Percentiles rank a stretch among this genome's conserved stretches.
Evolutionary conservation across 345 rosid genomes (phyloP).

Genomic region (Eucalyptus urophylla): DNA sequence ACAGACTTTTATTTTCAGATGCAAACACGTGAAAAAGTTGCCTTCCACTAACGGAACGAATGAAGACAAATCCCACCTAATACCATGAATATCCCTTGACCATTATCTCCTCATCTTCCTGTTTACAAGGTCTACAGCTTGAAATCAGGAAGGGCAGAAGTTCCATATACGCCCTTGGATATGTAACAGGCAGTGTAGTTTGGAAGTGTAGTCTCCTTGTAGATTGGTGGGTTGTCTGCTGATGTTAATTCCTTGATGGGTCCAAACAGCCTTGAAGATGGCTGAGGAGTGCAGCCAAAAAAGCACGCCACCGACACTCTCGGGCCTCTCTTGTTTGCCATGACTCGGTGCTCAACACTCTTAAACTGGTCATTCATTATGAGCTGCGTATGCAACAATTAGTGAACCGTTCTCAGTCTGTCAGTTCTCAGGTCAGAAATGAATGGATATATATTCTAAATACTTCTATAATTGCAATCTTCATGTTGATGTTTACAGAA

Average conservation of each 20-base stretch:
- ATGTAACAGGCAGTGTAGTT: neutral
- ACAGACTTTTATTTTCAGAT: neutral
- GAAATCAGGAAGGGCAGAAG: neutral
- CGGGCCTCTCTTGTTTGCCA: neutral
- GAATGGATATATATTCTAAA: neutral
- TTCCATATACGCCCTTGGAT: neutral
- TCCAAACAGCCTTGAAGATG: neutral
- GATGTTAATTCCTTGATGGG: neutral
- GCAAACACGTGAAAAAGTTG: neutral
- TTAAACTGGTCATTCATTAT: neutral
- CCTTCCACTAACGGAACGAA: neutral
- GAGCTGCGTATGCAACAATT: neutral
- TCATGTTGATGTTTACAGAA: neutral
- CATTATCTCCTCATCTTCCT: neutral
- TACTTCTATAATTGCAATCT: rapidly evolving
- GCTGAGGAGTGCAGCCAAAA: neutral
- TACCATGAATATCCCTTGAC: neutral
- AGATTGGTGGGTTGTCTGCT: neutral
- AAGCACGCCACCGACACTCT: neutral
- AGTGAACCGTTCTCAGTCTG: rapidly evolving
- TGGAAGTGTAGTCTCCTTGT: neutral
- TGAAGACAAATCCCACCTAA: neutral
- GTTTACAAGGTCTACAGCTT: neutral
- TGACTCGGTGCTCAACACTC: neutral
- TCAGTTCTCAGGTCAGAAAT: neutral